Conservation (phyloP, 2,329 filamentous ascomycete genomes). For the Aspergillus uvarum region DNA sequence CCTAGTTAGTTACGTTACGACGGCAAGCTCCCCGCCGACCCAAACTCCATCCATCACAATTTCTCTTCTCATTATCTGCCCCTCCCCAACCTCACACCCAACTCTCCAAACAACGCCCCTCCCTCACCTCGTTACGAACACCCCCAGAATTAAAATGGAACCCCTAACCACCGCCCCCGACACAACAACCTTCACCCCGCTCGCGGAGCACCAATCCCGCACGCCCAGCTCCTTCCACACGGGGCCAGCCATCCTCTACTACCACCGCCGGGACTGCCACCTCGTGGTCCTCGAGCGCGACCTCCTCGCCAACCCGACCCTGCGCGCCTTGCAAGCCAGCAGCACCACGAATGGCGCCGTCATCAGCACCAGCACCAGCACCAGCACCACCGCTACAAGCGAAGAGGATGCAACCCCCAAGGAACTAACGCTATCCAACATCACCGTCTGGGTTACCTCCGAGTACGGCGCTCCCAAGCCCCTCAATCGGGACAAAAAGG, state of each 20-base stretch:
- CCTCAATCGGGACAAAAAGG: no score
- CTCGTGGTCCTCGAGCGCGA: conserved; percentile 45
- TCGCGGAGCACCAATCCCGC: conserved; percentile 48
- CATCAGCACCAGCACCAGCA: conserved; percentile 9
- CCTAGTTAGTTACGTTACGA: no score
- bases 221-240: conserved; percentile 50
- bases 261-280: conserved; percentile 47
- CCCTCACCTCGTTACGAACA: conserved; percentile 1
- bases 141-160: conserved; percentile 39
- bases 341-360: conserved; percentile 5
- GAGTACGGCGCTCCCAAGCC: conserved; percentile 38
- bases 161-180: conserved; percentile 40
- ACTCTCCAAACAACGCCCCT: background rate
- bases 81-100: conserved; percentile 14
- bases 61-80: background rate
- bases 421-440: conserved; percentile 38
- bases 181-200: conserved; percentile 42
- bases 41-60: background rate
- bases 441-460: conserved; percentile 51
- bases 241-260: conserved; percentile 48
- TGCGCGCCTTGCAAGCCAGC: conserved; percentile 30
- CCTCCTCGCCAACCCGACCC: conserved; percentile 33
- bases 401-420: conserved; percentile 21
- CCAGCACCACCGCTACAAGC: conserved; percentile 17
- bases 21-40: conserved; percentile 2